Conservation (phyloP, 768 basidiomycete genomes). For the Leccinum obscurum region DNA sequence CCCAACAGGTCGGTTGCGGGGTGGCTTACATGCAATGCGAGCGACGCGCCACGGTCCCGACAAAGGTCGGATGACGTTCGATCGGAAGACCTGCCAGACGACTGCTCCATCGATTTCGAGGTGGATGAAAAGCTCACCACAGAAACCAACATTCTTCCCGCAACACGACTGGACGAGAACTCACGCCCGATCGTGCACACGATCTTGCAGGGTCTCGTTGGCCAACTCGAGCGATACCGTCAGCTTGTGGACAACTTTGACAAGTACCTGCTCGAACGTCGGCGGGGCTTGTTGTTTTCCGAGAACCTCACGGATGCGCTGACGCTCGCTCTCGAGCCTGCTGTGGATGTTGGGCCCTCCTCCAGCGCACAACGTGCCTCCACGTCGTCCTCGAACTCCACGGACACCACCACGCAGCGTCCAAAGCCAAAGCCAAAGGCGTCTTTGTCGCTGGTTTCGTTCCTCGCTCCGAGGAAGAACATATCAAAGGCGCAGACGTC, state of each 20-base stretch:
- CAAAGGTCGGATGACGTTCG: constrained; percentile 13
- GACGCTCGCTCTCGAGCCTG: constrained; percentile 65
- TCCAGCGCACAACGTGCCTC: constrained; percentile 19
- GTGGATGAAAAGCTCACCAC: constrained; percentile 66
- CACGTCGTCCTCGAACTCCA: constrained; percentile 27
- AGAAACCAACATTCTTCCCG: constrained; percentile 59
- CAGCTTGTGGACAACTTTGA: constrained; percentile 77
- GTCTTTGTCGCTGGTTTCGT: constrained; percentile 71
- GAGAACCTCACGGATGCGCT: constrained; percentile 92
- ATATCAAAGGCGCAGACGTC: constrained; percentile 38
- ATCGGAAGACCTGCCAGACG: constrained; percentile 61
- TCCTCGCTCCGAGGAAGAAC: constrained; percentile 76
- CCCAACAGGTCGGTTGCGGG: constrained; percentile 84
- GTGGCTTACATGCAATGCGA: constrained; percentile 75
- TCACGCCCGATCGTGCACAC: constrained; percentile 79
- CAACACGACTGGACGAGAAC: constrained; percentile 66
- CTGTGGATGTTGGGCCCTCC: constrained; percentile 40
- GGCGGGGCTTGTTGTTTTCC: constrained; percentile 86
- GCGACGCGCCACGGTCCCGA: constrained; percentile 36
- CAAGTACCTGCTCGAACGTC: constrained; percentile 77
- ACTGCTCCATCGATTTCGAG: constrained; percentile 76
- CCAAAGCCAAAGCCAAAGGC: constrained; percentile 53
- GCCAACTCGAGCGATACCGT: constrained; percentile 81
- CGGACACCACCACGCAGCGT: constrained; percentile 36
- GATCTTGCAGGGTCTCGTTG: constrained; percentile 77